Evolutionary conservation across 306 rosid species (phyloP).

Genomic region (barrel medic (Medicago truncatula)): MtrunA17r5.0-ANR NC_053042.1:51995001-51995500

Average conservation of each 20-base stretch:
- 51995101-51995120: slow-evolving; percentile 28
- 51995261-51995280: not conserved
- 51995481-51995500: slow-evolving; percentile 80
- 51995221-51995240: slow-evolving; percentile 65
- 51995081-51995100: slow-evolving; percentile 26
- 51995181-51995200: slow-evolving; percentile 91
- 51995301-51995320: slow-evolving; percentile 1
- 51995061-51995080: slow-evolving; percentile 42
- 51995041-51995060: slow-evolving; percentile 26
- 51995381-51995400: slow-evolving; percentile 50
- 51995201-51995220: slow-evolving; percentile 92
- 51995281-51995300: not conserved
- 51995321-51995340: slow-evolving; percentile 24
- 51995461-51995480: slow-evolving; percentile 78
- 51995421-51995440: slow-evolving; percentile 87
- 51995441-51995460: slow-evolving; percentile 86
- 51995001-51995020: slow-evolving; percentile 33
- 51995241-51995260: slow-evolving; percentile 38
- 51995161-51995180: slow-evolving; percentile 90
- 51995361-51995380: slow-evolving; percentile 19
- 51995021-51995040: slow-evolving; percentile 26
- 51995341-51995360: slow-evolving; percentile 32
- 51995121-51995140: slow-evolving; percentile 39
- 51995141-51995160: slow-evolving; percentile 58
- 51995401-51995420: slow-evolving; percentile 93